phyloP scores from a whole-genome alignment of 345 rosid species.

The Mangifera indica region DNA sequence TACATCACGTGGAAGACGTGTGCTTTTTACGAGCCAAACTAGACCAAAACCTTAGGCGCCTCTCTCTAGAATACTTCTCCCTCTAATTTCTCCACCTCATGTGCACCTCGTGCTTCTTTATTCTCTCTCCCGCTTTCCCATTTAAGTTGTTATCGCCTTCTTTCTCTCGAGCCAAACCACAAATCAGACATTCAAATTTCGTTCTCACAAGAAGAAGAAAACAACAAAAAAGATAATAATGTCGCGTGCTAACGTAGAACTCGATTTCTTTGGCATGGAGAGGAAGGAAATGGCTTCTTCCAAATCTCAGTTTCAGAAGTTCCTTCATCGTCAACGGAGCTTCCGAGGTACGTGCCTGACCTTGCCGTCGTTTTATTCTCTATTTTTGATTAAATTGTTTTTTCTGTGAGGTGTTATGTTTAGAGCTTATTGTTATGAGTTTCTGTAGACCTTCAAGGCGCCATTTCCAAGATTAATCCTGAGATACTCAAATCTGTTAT shows the following conservation, averaged over 20 bases:
- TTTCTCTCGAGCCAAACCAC: neutral
- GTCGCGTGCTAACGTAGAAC: conserved; percentile 58
- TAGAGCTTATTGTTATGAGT: neutral
- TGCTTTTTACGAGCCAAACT: neutral
- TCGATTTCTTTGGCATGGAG: conserved; percentile 67
- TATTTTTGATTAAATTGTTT: neutral
- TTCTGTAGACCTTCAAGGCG: conserved; percentile 64
- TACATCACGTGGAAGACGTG: conserved; percentile 22
- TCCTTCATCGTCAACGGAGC: conserved; percentile 62
- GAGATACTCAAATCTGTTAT: conserved; percentile 71
- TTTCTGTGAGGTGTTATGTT: neutral
- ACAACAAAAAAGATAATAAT: conserved; percentile 28
- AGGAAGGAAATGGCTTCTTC: conserved; percentile 39
- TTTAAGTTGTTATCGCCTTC: conserved; percentile 4
- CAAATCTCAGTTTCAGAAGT: conserved; percentile 46
- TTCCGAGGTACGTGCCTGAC: conserved; percentile 48
- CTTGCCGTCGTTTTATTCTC: neutral
- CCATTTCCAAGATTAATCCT: conserved; percentile 82
- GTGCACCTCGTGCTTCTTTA: conserved; percentile 25
- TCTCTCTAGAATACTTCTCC: conserved; percentile 11
- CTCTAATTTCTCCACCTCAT: neutral
- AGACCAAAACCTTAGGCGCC: neutral
- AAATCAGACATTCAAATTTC: too few relatives aligned
- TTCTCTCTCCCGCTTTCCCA: conserved; percentile 3
- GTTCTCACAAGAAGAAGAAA: neutral